Percentiles rank a stretch among this genome's conserved stretches.
Conservation (phyloP, 2,329 filamentous ascomycete species). For the Ambrosiella beaveri region DNA sequence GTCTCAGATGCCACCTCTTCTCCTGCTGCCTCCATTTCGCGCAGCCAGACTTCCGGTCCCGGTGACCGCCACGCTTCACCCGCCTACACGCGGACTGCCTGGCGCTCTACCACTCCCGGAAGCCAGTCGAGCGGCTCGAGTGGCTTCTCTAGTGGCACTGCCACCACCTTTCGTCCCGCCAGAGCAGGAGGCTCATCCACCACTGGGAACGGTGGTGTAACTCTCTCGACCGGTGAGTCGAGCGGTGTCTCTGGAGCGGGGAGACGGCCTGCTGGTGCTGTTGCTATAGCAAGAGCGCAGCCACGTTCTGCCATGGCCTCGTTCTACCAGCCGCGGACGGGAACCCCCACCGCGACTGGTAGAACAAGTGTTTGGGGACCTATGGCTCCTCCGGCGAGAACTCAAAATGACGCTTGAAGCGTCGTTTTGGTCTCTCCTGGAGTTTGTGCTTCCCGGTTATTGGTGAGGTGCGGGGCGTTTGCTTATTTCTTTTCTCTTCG, state of each 20-base stretch:
- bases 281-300: neutral
- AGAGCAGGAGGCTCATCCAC: neutral
- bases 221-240: neutral
- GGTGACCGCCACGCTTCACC: neutral
- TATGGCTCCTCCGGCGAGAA: conserved; percentile 20
- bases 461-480: neutral
- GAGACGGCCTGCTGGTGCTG: neutral
- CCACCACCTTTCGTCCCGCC: neutral
- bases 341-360: neutral
- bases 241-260: neutral
- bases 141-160: neutral
- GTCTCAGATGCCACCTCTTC: neutral
- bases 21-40: neutral
- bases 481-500: neutral
- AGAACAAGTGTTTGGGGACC: conserved; percentile 18
- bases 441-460: neutral
- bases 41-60: neutral
- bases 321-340: neutral
- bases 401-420: conserved; percentile 8
- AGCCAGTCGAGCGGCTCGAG: neutral
- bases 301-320: neutral
- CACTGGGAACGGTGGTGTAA: neutral
- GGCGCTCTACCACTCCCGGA: neutral
- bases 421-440: neutral
- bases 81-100: conserved; percentile 2